Evolutionary conservation across 768 basidiomycete species (phyloP).

Genomic region (Mycena polygramma): DNA sequence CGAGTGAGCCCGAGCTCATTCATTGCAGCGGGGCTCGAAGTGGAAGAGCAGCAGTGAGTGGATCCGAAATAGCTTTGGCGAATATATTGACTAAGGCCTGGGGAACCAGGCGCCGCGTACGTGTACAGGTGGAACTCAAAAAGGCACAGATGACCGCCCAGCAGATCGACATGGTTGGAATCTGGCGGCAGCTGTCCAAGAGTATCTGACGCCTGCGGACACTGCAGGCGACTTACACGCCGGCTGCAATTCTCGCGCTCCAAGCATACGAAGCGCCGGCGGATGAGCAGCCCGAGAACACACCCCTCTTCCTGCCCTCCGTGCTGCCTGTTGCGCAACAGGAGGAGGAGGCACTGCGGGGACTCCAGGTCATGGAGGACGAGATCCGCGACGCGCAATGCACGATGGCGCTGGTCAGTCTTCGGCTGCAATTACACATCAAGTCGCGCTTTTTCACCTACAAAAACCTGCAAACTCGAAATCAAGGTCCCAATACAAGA

Average conservation of each 20-base stretch:
- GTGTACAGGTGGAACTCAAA: slow-evolving; percentile 9
- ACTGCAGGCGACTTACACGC: slow-evolving; percentile 19
- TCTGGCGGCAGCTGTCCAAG: not conserved
- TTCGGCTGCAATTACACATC: slow-evolving; percentile 38
- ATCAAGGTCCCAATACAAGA: slow-evolving; percentile 14
- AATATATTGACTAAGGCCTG: not conserved
- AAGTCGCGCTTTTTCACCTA: slow-evolving; percentile 15
- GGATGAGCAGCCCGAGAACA: slow-evolving; percentile 28
- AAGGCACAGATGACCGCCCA: too few relatives aligned
- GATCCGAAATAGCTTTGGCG: not conserved
- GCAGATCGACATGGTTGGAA: not conserved
- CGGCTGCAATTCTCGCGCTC: not conserved
- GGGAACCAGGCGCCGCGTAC: not conserved
- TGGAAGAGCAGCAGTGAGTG: slow-evolving; percentile 26
- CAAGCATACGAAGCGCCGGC: not conserved
- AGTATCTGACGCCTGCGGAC: slow-evolving; percentile 12
- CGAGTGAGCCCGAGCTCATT: slow-evolving; percentile 18
- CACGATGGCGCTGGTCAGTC: slow-evolving; percentile 27
- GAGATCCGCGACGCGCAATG: slow-evolving; percentile 40
- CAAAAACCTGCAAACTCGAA: not conserved
- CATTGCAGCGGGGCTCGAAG: slow-evolving; percentile 5
- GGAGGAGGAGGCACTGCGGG: slow-evolving; percentile 8
- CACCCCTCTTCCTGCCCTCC: slow-evolving; percentile 36
- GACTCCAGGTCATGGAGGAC: slow-evolving; percentile 37
- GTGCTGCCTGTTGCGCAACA: slow-evolving; percentile 17